Evolutionary conservation across 1,139 yeast genomes (phyloP).

Genomic region (Trichomonascaceae sp.): DNA sequence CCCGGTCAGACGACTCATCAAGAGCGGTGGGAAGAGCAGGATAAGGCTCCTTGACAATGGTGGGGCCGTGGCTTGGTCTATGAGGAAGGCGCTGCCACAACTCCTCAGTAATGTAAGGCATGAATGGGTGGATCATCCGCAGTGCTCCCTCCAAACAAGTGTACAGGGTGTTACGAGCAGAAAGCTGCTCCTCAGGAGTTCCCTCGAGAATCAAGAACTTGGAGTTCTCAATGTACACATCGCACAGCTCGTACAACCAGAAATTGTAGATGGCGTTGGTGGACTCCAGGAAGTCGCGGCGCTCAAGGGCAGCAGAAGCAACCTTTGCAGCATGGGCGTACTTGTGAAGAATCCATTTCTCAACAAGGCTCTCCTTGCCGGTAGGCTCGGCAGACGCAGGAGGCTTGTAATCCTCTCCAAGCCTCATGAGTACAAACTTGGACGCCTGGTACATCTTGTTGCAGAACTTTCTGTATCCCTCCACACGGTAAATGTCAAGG

Average conservation of each 20-base stretch:
- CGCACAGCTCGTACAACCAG: constrained; percentile 93
- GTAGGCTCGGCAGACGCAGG: constrained; percentile 46
- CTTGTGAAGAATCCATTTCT: constrained; percentile 91
- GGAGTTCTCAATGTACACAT: constrained; percentile 95
- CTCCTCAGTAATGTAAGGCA: constrained; percentile 96
- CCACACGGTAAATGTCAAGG: constrained; percentile 90
- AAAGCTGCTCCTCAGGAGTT: constrained; percentile 63
- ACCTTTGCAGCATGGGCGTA: constrained; percentile 56
- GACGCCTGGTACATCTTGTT: constrained; percentile 99
- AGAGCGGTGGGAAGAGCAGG: constrained; percentile 50
- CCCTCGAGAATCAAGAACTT: constrained; percentile 89
- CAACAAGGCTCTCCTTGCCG: constrained; percentile 85
- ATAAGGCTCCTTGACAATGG: constrained; percentile 71
- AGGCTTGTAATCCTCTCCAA: constrained; percentile 80
- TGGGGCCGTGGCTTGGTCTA: constrained; percentile 53
- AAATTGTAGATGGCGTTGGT: constrained; percentile 80
- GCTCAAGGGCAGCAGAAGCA: constrained; percentile 56
- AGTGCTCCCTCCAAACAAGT: constrained; percentile 87
- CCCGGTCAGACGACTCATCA: constrained; percentile 50
- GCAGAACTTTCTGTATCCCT: constrained; percentile 98
- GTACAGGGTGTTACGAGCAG: constrained; percentile 90
- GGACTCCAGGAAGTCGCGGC: constrained; percentile 79
- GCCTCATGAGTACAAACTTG: constrained; percentile 85
- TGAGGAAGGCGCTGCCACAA: constrained; percentile 98
- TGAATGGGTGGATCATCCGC: constrained; percentile 89